phyloP scores from a whole-genome alignment of 2,329 filamentous ascomycete genomes.

The Alternaria postmessia region DNA sequence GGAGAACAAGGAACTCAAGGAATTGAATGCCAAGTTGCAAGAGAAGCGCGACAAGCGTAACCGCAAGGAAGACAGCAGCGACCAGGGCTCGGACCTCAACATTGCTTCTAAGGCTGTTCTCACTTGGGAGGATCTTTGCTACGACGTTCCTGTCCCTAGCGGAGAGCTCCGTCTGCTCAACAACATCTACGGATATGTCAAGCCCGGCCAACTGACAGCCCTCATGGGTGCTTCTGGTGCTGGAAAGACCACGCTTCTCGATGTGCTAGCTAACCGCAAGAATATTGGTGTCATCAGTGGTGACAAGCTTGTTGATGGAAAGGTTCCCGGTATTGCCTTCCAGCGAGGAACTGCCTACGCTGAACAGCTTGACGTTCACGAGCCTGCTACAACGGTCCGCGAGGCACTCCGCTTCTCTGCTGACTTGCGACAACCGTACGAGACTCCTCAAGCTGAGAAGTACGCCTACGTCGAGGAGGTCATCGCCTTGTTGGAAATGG shows the following conservation, averaged over 20 bases:
- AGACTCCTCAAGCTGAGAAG: constrained; percentile 67
- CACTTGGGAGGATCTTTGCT: constrained; percentile 66
- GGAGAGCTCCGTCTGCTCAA: constrained; percentile 64
- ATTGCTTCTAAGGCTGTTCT: constrained; percentile 64
- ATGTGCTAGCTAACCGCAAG: constrained; percentile 74
- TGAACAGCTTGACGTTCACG: constrained; percentile 72
- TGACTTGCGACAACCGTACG: constrained; percentile 67
- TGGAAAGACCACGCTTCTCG: constrained; percentile 84
- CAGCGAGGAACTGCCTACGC: constrained; percentile 71
- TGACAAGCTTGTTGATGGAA: constrained; percentile 69
- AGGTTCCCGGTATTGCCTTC: constrained; percentile 65
- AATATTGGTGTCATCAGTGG: constrained; percentile 71
- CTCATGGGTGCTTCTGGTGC: constrained; percentile 64
- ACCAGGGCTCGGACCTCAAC: constrained; percentile 57
- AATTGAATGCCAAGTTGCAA: constrained; percentile 69
- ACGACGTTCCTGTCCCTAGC: constrained; percentile 74
- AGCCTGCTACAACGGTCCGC: constrained; percentile 68
- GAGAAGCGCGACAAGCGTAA: constrained; percentile 66
- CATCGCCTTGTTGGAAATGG: constrained; percentile 70
- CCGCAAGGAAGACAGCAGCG: constrained; percentile 52
- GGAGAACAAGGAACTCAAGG: constrained; percentile 71
- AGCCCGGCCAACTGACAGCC: constrained; percentile 63
- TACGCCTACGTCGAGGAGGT: constrained; percentile 72
- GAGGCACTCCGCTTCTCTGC: constrained; percentile 74
- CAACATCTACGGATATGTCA: constrained; percentile 64